Evolutionary conservation across 306 rosid genomes (phyloP), one percentile per base, ranked within the genome.

Genomic region (Prunus mira): DNA sequence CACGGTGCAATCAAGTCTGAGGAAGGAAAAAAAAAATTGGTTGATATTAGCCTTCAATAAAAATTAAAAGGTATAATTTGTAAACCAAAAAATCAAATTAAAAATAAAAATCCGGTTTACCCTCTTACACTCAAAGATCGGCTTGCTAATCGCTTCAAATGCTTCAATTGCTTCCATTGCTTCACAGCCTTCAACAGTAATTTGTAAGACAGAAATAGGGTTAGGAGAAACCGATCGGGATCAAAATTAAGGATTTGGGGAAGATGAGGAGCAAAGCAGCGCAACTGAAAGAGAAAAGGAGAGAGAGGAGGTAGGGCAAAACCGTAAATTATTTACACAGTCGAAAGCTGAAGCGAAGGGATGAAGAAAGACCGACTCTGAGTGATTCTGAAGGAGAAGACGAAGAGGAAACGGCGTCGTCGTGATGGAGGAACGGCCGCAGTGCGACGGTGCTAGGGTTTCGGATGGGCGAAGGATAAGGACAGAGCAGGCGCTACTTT

Each of bases 361-460:
- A 4, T 60, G 32, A 60, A 60, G 2, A 47, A 60, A 25, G 38
- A 60, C 34, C 3, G 65, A 24, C 18, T 24, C 34, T 4, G 18
- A 56, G 62, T 20, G 22, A 19, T 56, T 56, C 65, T 25, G 34
- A 12, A 11, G 65, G 3, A 25, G 34, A 3, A 1, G 19, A 32
- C 30, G 65, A 25, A 25, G 19, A 25, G 7, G 38, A 60, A 60
- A 13, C 51, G 51, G 51, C 28, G 62, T 24, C 62, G 62, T 20
- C 62, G 62, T 9, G 10, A 20, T 60, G 65, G 34, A 60, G 18
- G 9, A 25, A 2, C 9, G 0, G 65, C 6, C 45, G 67, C 45
- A 63, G 67, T 17, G 45, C 67, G 45, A 32, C 67, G 67, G 67
- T 15, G 12, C 67, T 63, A 63, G 67, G 67, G 22, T 63, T 63